Conservation (phyloP, 1,139 yeast species). For the Maudiozyma humilis region DNA sequence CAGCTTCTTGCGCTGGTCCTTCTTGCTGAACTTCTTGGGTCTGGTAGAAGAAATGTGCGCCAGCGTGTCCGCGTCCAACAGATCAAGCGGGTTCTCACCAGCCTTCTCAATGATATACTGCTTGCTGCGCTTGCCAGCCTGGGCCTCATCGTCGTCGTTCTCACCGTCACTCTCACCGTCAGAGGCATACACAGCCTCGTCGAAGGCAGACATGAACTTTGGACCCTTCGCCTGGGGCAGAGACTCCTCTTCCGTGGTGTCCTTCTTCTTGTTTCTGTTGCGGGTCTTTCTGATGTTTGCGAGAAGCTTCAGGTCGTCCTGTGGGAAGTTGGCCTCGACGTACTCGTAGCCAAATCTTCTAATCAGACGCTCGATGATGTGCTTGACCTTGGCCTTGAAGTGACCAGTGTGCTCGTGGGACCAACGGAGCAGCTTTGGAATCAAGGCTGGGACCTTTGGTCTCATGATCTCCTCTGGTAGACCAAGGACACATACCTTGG, state of each 20-base stretch:
- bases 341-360: slow-evolving; percentile 82
- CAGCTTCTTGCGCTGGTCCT: slow-evolving; percentile 40
- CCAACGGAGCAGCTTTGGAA: slow-evolving; percentile 76
- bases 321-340: slow-evolving; percentile 78
- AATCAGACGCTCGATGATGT: slow-evolving; percentile 80
- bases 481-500: slow-evolving; percentile 79
- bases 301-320: slow-evolving; percentile 72
- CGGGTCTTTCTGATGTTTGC: slow-evolving; percentile 78
- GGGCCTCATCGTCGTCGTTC: slow-evolving; percentile 23
- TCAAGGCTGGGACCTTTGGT: slow-evolving; percentile 55
- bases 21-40: slow-evolving; percentile 51
- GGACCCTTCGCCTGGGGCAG: slow-evolving; percentile 28
- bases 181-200: slow-evolving; percentile 53
- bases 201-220: slow-evolving; percentile 72
- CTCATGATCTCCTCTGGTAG: slow-evolving; percentile 74
- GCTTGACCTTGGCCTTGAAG: slow-evolving; percentile 86
- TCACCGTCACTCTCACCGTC: slow-evolving; percentile 34
- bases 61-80: slow-evolving; percentile 74
- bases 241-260: slow-evolving; percentile 29
- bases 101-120: slow-evolving; percentile 66
- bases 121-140: slow-evolving; percentile 24
- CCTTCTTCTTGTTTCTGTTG: slow-evolving; percentile 75
- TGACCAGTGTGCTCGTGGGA: slow-evolving; percentile 94
- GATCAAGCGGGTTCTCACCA: slow-evolving; percentile 78
- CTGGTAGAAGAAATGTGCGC: slow-evolving; percentile 82